A percentile compares a stretch with the other conserved stretches of the same genome.
Conservation (phyloP, 768 basidiomycete species). For the Suillus clintonianus region DNA sequence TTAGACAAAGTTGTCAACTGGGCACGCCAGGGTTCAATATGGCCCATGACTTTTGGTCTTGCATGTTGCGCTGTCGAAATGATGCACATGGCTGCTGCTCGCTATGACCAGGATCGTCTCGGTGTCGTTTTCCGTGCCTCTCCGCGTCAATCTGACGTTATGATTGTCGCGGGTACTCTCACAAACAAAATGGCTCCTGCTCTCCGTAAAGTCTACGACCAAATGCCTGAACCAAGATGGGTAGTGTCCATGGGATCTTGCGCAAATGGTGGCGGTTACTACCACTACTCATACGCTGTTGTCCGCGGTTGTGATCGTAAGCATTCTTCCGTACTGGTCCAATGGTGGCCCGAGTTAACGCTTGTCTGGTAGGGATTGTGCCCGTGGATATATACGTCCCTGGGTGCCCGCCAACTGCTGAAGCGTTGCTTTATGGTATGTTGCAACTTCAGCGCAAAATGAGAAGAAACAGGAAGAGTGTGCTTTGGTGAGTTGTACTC, state of each 20-base stretch:
- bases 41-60: slow-evolving; percentile 99
- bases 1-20: slow-evolving; percentile 97
- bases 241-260: slow-evolving; percentile 99
- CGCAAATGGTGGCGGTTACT: slow-evolving; percentile 97
- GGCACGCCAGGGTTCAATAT: slow-evolving; percentile 97
- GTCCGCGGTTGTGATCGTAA: slow-evolving; percentile 96
- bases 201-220: slow-evolving; percentile 92
- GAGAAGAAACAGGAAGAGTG: slow-evolving; percentile 82
- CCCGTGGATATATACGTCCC: slow-evolving; percentile 99
- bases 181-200: slow-evolving; percentile 99
- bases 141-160: slow-evolving; percentile 95
- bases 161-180: slow-evolving; percentile 98
- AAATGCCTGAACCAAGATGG: slow-evolving; percentile 99
- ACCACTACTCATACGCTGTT: slow-evolving; percentile 98
- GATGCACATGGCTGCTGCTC: slow-evolving; percentile 99
- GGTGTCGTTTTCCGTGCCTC: slow-evolving; percentile 99
- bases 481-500: slow-evolving; percentile 66
- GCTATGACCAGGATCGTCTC: slow-evolving; percentile 97
- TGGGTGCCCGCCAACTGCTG: slow-evolving; percentile 94
- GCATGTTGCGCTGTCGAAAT: slow-evolving; percentile 99
- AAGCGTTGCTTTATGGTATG: slow-evolving; percentile 96
- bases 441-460: slow-evolving; percentile 96
- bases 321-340: slow-evolving; percentile 29
- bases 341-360: background rate
- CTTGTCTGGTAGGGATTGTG: slow-evolving; percentile 70